Conservation (phyloP, 306 rosid species). For the Quercus aquifolioides region DNA sequence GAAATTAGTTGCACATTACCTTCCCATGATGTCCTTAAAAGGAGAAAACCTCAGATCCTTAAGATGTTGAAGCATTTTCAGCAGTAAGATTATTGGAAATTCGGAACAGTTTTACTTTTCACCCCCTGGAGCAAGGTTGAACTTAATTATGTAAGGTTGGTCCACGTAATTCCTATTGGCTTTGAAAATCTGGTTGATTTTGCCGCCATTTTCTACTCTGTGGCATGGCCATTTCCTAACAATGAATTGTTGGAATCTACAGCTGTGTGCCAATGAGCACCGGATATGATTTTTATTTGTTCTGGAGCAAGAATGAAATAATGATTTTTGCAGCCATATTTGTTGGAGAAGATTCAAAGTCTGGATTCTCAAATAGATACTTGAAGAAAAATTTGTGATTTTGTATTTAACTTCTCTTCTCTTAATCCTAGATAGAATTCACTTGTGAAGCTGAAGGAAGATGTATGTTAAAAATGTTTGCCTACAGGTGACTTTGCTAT, state of each 20-base stretch:
- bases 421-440: no score
- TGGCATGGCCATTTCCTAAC: neutral
- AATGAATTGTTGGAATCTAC: neutral
- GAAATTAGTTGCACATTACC: neutral
- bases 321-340: neutral
- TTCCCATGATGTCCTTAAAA: neutral
- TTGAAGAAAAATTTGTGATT: neutral
- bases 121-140: neutral
- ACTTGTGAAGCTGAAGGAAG: no score
- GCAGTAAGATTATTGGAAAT: neutral
- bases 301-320: neutral
- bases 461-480: no score
- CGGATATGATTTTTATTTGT: neutral
- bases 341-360: neutral
- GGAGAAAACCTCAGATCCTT: neutral
- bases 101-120: neutral
- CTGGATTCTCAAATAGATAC: neutral
- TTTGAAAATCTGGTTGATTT: neutral
- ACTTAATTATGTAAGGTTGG: neutral
- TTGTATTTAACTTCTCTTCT: neutral
- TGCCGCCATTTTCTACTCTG: neutral
- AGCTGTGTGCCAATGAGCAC: neutral
- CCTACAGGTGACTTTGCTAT: no score
- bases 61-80: neutral
- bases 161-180: neutral